Evolutionary conservation across 2,329 filamentous ascomycete species (phyloP), one percentile per base, ranked within the genome.

Genomic region (Exophiala lecanii-corni): DNA sequence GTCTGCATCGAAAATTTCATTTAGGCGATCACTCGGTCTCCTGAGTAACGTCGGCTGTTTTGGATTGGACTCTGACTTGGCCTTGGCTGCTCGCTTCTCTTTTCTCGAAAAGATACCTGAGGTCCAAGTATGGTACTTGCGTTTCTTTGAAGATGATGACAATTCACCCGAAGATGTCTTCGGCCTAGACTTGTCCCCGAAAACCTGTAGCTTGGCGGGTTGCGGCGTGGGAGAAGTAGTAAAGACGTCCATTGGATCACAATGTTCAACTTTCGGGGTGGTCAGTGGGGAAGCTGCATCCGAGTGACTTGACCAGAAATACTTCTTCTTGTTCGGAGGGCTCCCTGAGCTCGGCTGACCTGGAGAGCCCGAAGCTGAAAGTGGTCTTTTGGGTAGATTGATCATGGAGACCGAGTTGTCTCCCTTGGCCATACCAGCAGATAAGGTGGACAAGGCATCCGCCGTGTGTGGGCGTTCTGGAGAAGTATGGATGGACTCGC

Each of bases 121-220:
- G 30, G 73, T 72, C 73, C 73, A 76, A 9, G 69, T 72, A 58
- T 86, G 88, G 45, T 91, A 85, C 61, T 85, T 85, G 66, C 86
- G 89, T 59, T 82, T 76, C 50, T 77, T 76, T 65, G 73, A 77
- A 45, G 57, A 65, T 28, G 58, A 68, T 39, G 47, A 59, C 46
- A 55, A 60, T 43, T 57, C 64, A 43, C 56, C 62, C 37, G 50
- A 59, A 38, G 58, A 60, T 9, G 54, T 53, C 36, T 50, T 54
- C 13, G 59, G 51, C 17, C 51, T 44, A n/a, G 54, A 41, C 9
- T 43, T 55, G 12, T 53, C 47, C 6, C 47, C 45, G 9, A 38
- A 41, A 5, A 21, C 18, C 18, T 20, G 13, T 12, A 44, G 19
- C n/a, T 26, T 36, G 0, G 49, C 31, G 9, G 30, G 41, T 16